These are phyloP conservation scores for Carpinus viminea DNA, from an alignment of 306 rosid genomes.

Conservation along the genomic window DNA sequence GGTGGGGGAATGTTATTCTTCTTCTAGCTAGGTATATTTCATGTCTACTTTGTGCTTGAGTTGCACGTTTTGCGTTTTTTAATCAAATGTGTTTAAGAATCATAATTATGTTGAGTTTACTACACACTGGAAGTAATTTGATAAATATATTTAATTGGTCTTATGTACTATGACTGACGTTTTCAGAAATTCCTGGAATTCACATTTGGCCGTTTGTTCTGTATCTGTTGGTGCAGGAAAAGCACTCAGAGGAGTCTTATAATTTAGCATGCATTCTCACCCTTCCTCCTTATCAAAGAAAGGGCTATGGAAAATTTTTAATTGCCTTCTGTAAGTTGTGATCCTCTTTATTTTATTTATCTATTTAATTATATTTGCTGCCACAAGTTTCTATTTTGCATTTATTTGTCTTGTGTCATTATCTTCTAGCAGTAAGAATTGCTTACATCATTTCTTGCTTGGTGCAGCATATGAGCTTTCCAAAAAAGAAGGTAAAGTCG, in stretches of 20 bases:
- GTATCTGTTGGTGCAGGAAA: conserved; percentile 63
- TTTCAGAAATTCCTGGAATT: background rate
- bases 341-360: background rate
- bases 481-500: conserved; percentile 96
- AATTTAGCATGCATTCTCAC: conserved; percentile 97
- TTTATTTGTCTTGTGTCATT: conserved; percentile 11
- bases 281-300: conserved; percentile 99
- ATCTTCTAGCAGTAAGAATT: background rate
- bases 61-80: too few species aligned
- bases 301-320: conserved; percentile 98
- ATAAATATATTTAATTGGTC: background rate
- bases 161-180: background rate
- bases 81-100: background rate
- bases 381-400: background rate
- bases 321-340: conserved; percentile 89
- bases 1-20: too few species aligned
- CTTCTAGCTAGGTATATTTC: too few species aligned
- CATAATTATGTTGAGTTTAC: too few species aligned
- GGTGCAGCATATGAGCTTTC: conserved; percentile 95
- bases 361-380: background rate
- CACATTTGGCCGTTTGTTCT: background rate
- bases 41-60: too few species aligned
- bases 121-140: background rate
- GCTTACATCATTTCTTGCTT: conserved; percentile 30
- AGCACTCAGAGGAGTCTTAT: conserved; percentile 98